Conservation (phyloP, 2,329 filamentous ascomycete genomes). For the Penicillium sp. region DNA sequence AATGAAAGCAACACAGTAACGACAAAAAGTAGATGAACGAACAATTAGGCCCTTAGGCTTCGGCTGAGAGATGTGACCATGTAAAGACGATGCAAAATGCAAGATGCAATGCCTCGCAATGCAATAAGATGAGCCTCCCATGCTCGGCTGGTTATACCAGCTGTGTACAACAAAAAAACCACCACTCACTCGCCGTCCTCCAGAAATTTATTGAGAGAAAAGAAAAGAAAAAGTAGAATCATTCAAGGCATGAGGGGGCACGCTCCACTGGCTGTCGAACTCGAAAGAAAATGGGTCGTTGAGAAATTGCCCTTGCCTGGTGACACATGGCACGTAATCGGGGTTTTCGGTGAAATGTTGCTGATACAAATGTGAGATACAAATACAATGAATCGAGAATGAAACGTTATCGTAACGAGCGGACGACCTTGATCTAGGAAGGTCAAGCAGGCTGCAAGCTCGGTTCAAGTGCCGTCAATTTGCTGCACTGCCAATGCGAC, state of each 20-base stretch:
- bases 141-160: conserved; percentile 6
- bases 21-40: conserved; percentile 17
- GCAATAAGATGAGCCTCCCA: conserved; percentile 2
- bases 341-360: conserved; percentile 3
- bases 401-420: conserved; percentile 14
- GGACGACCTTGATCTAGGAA: conserved; percentile 16
- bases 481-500: conserved; percentile 18
- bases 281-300: neutral
- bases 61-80: conserved; percentile 19
- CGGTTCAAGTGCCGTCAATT: neutral
- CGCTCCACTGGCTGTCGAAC: neutral
- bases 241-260: conserved; percentile 2
- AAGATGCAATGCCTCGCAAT: conserved; percentile 5
- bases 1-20: conserved; percentile 3
- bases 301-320: conserved; percentile 4
- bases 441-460: conserved; percentile 10
- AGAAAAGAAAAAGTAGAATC: neutral
- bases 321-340: conserved; percentile 1
- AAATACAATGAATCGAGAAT: conserved; percentile 21
- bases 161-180: conserved; percentile 5
- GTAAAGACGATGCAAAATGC: conserved; percentile 9
- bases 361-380: conserved; percentile 17
- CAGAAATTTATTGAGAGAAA: neutral
- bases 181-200: neutral
- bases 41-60: conserved; percentile 21